Evolutionary conservation across 352 stramenopile species (phyloP), one percentile per base, ranked within the genome.

Genomic region (Stephanocyclus meneghinianus): DNA sequence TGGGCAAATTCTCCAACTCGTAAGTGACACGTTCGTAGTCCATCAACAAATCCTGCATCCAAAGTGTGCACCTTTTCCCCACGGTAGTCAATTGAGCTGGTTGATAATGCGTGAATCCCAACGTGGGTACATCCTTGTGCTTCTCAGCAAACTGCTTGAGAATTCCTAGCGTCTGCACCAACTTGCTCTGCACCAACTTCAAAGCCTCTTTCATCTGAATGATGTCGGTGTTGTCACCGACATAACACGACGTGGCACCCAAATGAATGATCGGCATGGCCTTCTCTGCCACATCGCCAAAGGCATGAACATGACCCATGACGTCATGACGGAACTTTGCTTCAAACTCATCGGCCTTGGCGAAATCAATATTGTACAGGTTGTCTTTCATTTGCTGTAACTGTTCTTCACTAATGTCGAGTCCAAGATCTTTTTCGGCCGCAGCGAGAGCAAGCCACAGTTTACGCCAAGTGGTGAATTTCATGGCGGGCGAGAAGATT

Each of bases 31-130:
- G 94, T 86, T 98, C 92, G 65, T 98, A 97, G 88, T 99, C 97
- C 32, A 99, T 90, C 76, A 97, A 92, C 32, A 99, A 87, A 86
- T 99, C 97, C 85, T 99, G 97, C 80, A 99, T 96, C 97, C 97
- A 99, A 8, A 99, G 92, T 45, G 95, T 97, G 47, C 94, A 95
- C 55, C 97, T 94, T 90, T 99, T 99, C 74, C 97, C 97, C 6
- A 99, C 96, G 1, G 97, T 97, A n/a, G 98, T 98, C 9, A 99
- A 91, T 87, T 99, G 97, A 65, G 97, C 97, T 42, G 97, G 96
- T 89, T 99, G 97, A 87, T 98, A 99, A 90, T 99, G 97, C 44
- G 97, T 99, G 81, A 99, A 99, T 32, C 97, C 97, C 85, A 99
- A 95, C 8, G 97, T 98, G 35, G 97, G 96, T 84, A 99, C 94